phyloP scores from a whole-genome alignment of 2,329 filamentous ascomycete species.

The Colletotrichum cordylinicola region DNA sequence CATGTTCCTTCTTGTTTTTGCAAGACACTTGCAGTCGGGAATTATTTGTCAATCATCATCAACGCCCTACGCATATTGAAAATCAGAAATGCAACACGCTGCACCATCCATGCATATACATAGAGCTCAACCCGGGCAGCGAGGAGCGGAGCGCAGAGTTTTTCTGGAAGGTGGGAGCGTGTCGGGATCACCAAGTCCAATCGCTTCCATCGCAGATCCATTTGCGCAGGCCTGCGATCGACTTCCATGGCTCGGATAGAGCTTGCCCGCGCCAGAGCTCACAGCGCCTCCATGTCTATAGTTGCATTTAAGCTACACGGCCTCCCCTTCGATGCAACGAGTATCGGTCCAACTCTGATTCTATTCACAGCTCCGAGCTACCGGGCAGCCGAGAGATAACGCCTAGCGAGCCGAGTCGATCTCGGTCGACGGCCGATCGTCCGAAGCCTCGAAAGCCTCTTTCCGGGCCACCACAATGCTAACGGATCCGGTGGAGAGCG shows the following conservation, averaged over 20 bases:
- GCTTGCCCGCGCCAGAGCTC: background rate
- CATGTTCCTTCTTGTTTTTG: background rate
- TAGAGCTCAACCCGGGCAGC: background rate
- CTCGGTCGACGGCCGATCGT: constrained; percentile 3
- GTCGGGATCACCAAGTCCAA: background rate
- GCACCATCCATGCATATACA: background rate
- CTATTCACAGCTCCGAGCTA: background rate
- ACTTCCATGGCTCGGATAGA: background rate
- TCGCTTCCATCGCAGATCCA: background rate
- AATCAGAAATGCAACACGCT: background rate
- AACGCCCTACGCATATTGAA: background rate
- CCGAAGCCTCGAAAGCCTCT: background rate
- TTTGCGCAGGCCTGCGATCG: background rate
- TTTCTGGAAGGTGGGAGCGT: constrained; percentile 4
- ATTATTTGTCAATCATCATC: background rate
- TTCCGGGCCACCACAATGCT: background rate
- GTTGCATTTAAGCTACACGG: background rate
- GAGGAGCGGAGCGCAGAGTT: background rate
- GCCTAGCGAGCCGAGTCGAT: background rate
- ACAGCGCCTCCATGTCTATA: background rate
- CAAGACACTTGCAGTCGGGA: background rate
- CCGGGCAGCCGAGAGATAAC: background rate
- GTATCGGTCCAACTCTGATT: background rate
- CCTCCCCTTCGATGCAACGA: background rate
- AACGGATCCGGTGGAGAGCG: background rate